These are phyloP conservation scores for Epichloe gansuensis DNA, from an alignment of 2,329 filamentous ascomycete genomes.

Conservation along the genomic window DNA sequence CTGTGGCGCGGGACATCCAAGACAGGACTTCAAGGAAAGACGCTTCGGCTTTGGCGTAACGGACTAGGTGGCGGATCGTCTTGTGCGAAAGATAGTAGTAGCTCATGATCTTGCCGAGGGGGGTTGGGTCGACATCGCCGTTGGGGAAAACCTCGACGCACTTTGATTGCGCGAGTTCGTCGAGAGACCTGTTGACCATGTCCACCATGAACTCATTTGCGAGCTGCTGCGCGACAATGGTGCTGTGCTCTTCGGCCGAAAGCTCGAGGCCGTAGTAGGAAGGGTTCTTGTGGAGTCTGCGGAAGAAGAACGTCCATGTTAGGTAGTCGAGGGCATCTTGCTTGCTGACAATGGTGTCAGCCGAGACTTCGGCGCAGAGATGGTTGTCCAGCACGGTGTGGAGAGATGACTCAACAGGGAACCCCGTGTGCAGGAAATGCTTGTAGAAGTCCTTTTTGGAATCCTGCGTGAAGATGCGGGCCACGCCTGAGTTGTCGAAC, in stretches of 20 bases:
- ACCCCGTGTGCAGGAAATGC: conserved; percentile 95
- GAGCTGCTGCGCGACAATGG: conserved; percentile 66
- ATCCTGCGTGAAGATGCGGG: conserved; percentile 93
- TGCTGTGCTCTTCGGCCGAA: conserved; percentile 82
- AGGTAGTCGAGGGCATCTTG: conserved; percentile 96
- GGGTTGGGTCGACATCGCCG: conserved; percentile 84
- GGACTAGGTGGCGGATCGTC: conserved; percentile 75
- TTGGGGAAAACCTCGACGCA: conserved; percentile 76
- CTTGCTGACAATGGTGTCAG: conserved; percentile 83
- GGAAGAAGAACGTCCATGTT: conserved; percentile 99
- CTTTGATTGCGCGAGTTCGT: conserved; percentile 68
- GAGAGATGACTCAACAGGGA: conserved; percentile 90
- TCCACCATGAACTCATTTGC: conserved; percentile 93
- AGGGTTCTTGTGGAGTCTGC: conserved; percentile 91
- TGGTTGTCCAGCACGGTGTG: conserved; percentile 97
- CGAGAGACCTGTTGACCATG: conserved; percentile 76
- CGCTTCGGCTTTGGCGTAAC: conserved; percentile 60
- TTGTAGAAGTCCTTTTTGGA: conserved; percentile 99
- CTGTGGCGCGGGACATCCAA: conserved; percentile 87
- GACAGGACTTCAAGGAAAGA: conserved; percentile 71
- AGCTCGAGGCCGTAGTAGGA: conserved; percentile 96
- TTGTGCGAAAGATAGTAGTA: conserved; percentile 97
- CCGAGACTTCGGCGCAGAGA: conserved; percentile 85
- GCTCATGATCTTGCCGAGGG: conserved; percentile 91
- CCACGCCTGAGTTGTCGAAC: conserved; percentile 91